A percentile compares a stretch with the other conserved stretches of the same genome.
Conservation (phyloP, 2,329 filamentous ascomycete genomes). For the Fusarium dimerum region DNA sequence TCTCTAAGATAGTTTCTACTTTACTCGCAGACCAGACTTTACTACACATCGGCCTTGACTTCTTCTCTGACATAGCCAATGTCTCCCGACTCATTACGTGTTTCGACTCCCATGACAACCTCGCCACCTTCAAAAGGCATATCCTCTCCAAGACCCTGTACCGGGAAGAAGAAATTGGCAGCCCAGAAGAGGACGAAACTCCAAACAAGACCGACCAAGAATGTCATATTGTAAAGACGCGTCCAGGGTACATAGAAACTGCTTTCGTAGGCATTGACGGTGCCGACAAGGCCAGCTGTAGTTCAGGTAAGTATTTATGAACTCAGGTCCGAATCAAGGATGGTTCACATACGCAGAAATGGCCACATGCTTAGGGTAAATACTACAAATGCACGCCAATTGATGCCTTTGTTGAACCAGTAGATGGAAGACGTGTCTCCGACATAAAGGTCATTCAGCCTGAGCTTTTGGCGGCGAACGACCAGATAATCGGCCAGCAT, state of each 20-base stretch:
- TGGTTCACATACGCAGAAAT: conserved; percentile 11
- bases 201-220: conserved; percentile 12
- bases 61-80: neutral
- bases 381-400: conserved; percentile 37
- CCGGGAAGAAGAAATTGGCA: conserved; percentile 11
- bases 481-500: conserved; percentile 34
- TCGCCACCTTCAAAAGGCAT: conserved; percentile 8
- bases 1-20: no score
- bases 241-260: conserved; percentile 5
- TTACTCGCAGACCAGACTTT: neutral
- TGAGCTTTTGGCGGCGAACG: conserved; percentile 36
- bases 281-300: conserved; percentile 11
- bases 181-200: conserved; percentile 13
- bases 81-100: neutral
- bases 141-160: conserved; percentile 9
- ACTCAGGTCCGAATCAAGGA: no score
- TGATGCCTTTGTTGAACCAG: conserved; percentile 37
- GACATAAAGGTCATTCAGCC: conserved; percentile 39
- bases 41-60: conserved; percentile 1
- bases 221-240: conserved; percentile 16
- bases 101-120: conserved; percentile 7
- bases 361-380: conserved; percentile 36
- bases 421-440: conserved; percentile 36
- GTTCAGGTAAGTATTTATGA: neutral
- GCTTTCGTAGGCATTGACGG: conserved; percentile 7